phyloP scores from a whole-genome alignment of 345 rosid species.

The Dipteronia dyeriana region DNA sequence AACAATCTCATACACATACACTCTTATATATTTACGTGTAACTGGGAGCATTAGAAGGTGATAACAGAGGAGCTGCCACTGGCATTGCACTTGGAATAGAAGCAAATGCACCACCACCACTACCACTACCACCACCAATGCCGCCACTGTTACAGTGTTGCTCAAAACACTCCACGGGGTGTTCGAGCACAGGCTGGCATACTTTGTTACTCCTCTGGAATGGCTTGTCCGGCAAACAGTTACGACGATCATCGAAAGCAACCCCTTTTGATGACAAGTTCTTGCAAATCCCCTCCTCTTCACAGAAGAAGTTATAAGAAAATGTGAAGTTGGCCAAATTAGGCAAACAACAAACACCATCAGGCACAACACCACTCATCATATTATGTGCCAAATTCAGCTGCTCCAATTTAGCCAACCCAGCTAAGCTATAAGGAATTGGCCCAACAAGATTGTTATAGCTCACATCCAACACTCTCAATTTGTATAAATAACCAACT shows the following conservation, averaged over 20 bases:
- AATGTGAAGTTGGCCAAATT: conserved; percentile 61
- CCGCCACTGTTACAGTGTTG: conserved; percentile 26
- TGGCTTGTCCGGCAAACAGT: conserved; percentile 76
- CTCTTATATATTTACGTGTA: conserved; percentile 16
- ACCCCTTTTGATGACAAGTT: conserved; percentile 61
- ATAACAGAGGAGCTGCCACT: conserved; percentile 33
- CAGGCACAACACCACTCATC: conserved; percentile 66
- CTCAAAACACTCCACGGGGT: conserved; percentile 72
- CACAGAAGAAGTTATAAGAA: conserved; percentile 77
- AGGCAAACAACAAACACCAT: conserved; percentile 73
- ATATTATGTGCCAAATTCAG: conserved; percentile 69
- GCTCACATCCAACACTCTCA: conserved; percentile 80
- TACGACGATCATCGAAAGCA: conserved; percentile 62
- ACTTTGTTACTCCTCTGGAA: conserved; percentile 65
- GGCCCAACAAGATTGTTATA: conserved; percentile 70
- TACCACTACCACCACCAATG: conserved; percentile 14
- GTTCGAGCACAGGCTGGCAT: conserved; percentile 58
- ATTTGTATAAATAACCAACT: conserved; percentile 75
- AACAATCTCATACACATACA: conserved; percentile 4
- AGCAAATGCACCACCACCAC: conserved; percentile 16
- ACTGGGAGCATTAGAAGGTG: conserved; percentile 56
- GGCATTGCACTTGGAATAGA: conserved; percentile 33
- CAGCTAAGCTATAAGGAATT: conserved; percentile 83
- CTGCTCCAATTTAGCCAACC: conserved; percentile 70
- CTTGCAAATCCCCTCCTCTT: conserved; percentile 74